Percentiles rank a stretch among this genome's conserved stretches.
These are phyloP conservation scores for Hypoxylon lienhwacheense DNA, from an alignment of 495 filamentous ascomycete genomes.

Conservation along the genomic window DNA sequence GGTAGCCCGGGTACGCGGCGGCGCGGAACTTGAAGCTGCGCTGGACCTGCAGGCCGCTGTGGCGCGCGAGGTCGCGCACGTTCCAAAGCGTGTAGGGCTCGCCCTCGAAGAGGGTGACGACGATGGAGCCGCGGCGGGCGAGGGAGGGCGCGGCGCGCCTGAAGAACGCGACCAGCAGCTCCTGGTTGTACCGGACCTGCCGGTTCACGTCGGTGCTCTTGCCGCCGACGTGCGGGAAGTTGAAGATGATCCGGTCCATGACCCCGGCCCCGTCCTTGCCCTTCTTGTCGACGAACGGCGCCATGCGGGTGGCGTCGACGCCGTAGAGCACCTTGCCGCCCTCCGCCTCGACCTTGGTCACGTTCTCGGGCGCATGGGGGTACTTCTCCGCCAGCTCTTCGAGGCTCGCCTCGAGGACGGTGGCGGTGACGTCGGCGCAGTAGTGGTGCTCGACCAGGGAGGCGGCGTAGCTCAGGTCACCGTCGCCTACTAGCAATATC, in stretches of 20 bases:
- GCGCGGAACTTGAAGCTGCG: constrained; percentile 78
- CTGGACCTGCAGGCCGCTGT: constrained; percentile 72
- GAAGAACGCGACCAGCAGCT: constrained; percentile 84
- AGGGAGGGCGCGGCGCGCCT: constrained; percentile 51
- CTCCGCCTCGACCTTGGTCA: constrained; percentile 54
- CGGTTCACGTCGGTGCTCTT: constrained; percentile 89
- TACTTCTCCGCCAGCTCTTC: constrained; percentile 68
- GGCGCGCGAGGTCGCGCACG: constrained; percentile 78
- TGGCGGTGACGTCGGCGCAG: constrained; percentile 63
- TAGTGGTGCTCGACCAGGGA: constrained; percentile 72
- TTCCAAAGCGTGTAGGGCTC: constrained; percentile 97
- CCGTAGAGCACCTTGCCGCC: constrained; percentile 62
- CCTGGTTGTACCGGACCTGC: constrained; percentile 90
- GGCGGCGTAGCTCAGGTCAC: constrained; percentile 88
- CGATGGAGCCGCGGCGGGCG: constrained; percentile 63
- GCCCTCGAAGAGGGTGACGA: constrained; percentile 89
- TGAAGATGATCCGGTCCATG: constrained; percentile 84
- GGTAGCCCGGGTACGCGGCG: constrained; percentile 78
- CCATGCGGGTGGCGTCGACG: constrained; percentile 74
- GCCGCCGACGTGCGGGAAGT: constrained; percentile 95
- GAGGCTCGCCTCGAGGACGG: constrained; percentile 49
- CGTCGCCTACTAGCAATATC: constrained; percentile 88
- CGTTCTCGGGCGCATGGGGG: constrained; percentile 67
- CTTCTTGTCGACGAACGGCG: constrained; percentile 44
- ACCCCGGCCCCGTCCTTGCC: constrained; percentile 45